phyloP scores from a whole-genome alignment of 192 early-diverging fungal species.

The Paraglomus occultum region DNA sequence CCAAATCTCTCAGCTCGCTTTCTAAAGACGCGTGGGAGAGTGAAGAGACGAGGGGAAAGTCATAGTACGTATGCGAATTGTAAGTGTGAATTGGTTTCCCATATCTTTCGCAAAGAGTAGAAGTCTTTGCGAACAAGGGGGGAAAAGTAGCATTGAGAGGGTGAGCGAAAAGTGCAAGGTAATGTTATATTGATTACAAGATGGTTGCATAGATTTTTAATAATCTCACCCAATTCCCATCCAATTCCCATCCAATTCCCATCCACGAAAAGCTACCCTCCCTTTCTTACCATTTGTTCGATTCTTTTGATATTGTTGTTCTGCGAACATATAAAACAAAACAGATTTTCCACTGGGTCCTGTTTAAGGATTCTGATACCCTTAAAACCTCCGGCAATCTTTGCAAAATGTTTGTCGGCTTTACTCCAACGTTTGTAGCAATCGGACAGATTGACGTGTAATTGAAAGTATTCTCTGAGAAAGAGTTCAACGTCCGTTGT shows the following conservation, averaged over 20 bases:
- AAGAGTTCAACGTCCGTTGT: conserved; percentile 25
- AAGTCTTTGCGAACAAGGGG: too few species aligned
- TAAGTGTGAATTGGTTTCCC: conserved; percentile 42
- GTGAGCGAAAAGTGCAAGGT: background rate
- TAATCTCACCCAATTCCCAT: background rate
- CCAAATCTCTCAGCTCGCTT: conserved; percentile 61
- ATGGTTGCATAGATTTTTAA: conserved; percentile 40
- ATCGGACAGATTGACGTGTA: conserved; percentile 59
- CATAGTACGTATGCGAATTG: conserved; percentile 50
- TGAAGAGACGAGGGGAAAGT: conserved; percentile 63
- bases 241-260: background rate
- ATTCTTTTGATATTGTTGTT: conserved; percentile 97
- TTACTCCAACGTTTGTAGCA: conserved; percentile 59
- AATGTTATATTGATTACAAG: conserved; percentile 29
- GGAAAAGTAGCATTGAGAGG: too few species aligned
- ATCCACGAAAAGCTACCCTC: conserved; percentile 20
- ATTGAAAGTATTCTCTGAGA: conserved; percentile 84
- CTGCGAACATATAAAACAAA: conserved; percentile 90
- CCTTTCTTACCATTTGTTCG: conserved; percentile 66
- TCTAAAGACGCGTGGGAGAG: conserved; percentile 63
- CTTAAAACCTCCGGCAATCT: conserved; percentile 47
- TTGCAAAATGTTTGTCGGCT: conserved; percentile 65
- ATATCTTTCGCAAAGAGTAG: conserved; percentile 36
- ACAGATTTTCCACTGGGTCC: conserved; percentile 81
- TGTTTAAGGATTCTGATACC: conserved; percentile 82